These are phyloP conservation scores for Yamagishiella unicocca DNA, from an alignment of 139 green algal genomes.

Conservation along the genomic window DNA sequence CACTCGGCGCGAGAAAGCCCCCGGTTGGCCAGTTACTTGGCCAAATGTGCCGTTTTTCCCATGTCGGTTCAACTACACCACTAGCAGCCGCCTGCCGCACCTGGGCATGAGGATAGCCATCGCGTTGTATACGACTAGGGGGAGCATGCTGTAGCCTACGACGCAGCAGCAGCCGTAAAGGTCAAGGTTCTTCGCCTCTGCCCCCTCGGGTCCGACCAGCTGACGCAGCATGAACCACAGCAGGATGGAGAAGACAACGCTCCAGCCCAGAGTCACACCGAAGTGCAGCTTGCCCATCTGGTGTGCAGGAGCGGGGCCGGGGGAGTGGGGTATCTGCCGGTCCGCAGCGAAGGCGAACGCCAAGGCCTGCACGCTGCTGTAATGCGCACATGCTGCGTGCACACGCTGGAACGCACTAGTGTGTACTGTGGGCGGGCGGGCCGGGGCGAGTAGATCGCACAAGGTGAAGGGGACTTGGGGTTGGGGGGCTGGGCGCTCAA, in stretches of 20 bases:
- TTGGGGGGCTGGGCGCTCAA: background rate
- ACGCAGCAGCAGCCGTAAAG: constrained; percentile 92
- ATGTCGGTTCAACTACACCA: too few relatives aligned
- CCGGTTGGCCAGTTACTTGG: too few relatives aligned
- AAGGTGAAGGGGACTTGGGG: background rate
- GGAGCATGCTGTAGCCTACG: constrained; percentile 92
- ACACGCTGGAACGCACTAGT: too few relatives aligned
- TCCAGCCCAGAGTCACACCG: constrained; percentile 95
- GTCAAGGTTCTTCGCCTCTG: constrained; percentile 71
- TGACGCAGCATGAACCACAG: constrained; percentile 84
- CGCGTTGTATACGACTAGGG: constrained; percentile 80
- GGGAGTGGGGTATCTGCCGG: background rate
- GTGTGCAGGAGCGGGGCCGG: background rate
- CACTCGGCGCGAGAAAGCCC: too few relatives aligned
- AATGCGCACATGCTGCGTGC: too few relatives aligned
- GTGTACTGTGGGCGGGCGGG: background rate
- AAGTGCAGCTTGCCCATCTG: constrained; percentile 95
- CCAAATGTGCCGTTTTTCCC: too few relatives aligned
- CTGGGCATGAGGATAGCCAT: constrained; percentile 81
- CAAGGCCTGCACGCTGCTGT: background rate
- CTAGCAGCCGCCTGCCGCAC: too few relatives aligned
- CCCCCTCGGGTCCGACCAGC: constrained; percentile 58
- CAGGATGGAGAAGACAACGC: constrained; percentile 79
- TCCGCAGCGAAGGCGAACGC: background rate
- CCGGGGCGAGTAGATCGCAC: background rate